Percentiles rank a stretch among this genome's conserved stretches.
Evolutionary conservation across 176 grass and related monocot species (phyloP).

Genomic region (Avena insularis): DNA sequence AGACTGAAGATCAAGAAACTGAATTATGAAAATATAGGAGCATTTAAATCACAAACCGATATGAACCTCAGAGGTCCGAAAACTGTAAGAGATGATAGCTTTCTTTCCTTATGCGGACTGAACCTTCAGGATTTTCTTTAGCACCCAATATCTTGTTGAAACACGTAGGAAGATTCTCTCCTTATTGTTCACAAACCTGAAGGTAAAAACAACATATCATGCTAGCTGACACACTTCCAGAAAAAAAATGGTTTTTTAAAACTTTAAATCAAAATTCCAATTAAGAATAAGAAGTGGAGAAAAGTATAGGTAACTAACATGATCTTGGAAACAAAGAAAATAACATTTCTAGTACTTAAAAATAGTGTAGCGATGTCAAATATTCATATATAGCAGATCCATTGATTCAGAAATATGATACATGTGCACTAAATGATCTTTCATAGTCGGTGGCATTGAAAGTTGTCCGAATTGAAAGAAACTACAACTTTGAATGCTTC

Average conservation of each 20-base stretch:
- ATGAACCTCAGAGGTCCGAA: conserved; percentile 79
- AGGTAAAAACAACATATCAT: conserved; percentile 1
- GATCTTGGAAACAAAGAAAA: not conserved
- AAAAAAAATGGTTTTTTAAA: not conserved
- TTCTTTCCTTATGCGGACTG: conserved; percentile 61
- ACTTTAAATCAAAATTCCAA: not conserved
- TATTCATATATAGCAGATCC: not conserved
- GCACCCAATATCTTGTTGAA: conserved; percentile 77
- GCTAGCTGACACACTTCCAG: not conserved
- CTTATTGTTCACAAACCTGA: conserved; percentile 82
- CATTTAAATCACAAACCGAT: not conserved
- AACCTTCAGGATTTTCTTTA: conserved; percentile 79
- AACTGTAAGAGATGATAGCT: conserved; percentile 60
- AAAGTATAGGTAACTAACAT: not conserved
- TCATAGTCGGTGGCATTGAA: not conserved
- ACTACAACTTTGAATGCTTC: not conserved
- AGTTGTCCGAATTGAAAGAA: not conserved
- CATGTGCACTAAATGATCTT: not conserved
- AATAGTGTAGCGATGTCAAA: not conserved
- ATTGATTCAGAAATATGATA: not conserved
- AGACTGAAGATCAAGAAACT: not conserved
- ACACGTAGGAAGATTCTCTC: conserved; percentile 72
- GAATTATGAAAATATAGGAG: not conserved
- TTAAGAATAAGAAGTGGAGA: not conserved
- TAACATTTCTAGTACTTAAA: not conserved